Evolutionary conservation across 768 basidiomycete genomes (phyloP), one percentile per base, ranked within the genome.

Genomic region (Dendrothele bispora): DNA sequence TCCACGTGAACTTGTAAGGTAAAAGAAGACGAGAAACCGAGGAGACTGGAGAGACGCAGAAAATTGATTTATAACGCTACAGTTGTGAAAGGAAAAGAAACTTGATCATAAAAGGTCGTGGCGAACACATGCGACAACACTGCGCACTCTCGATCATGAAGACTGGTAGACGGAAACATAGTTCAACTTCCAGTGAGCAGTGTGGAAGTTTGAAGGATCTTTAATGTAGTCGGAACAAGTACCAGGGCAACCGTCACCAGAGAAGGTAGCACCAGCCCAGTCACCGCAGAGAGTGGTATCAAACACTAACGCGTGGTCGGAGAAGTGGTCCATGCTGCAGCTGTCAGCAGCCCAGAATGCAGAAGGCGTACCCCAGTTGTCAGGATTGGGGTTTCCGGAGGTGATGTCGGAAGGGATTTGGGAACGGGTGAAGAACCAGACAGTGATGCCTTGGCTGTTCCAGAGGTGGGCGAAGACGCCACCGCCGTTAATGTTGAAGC

Each of bases 391-490:
- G 4, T 57, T 56, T 47, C 69, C 58, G 17, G 59, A 60, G 5
- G 62, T 65, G 59, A 84, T 77, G 58, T 84, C 80, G 4, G 50
- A 52, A 7, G 83, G 83, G 25, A 84, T 76, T 8, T 69, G 60
- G n/a, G 55, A 52, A 18, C 83, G 72, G 6, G 74, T 35, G 65
- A 84, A 84, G 52, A 71, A 73, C 79, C 80, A 84, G 17, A 80
- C 64, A 45, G 66, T 74, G 61, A 84, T 80, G 15, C 80, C 82
- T 1, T 59, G 29, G 34, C 49, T 49, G 39, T 81, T 73, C 77
- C 82, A 83, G n/a, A 75, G 56, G 50, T 82, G 74, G 1, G 73
- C 81, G 48, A 65, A 83, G 18, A 83, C 79, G 20, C 82, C 82
- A 15, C 82, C 82, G 0, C 55, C 59, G 1, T 63, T 60, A 24